Evolutionary conservation across 257 asterid species (phyloP).

Genomic region (Fraxinus excelsior): DNA sequence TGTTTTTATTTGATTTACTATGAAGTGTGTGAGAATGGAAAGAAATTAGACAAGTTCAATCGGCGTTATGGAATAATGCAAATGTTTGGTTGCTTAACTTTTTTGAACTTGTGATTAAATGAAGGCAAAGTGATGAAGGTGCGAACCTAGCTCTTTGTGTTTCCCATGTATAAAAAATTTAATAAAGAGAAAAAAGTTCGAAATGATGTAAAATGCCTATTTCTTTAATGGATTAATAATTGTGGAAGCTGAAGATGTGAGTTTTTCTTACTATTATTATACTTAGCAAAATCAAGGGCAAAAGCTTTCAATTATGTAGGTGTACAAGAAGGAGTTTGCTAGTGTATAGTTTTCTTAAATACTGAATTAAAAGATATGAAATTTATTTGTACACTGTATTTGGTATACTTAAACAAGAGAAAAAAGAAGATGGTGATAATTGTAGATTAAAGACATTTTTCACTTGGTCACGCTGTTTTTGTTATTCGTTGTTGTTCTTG

Average conservation of each 20-base stretch:
- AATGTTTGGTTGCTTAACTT: too few relatives aligned
- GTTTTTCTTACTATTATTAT: constrained; percentile 5
- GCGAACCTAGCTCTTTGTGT: too few relatives aligned
- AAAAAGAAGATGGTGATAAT: not conserved
- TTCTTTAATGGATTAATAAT: too few relatives aligned
- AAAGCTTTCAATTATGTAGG: not conserved
- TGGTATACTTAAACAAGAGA: not conserved
- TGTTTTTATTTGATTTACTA: not conserved
- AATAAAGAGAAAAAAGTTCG: too few relatives aligned
- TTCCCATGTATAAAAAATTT: too few relatives aligned
- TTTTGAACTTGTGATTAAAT: too few relatives aligned
- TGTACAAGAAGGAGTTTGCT: not conserved
- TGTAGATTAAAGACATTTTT: too few relatives aligned
- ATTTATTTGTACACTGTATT: not conserved
- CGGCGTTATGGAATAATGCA: too few relatives aligned
- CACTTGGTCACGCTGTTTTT: not conserved
- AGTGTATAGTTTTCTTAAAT: not conserved
- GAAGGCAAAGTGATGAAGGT: too few relatives aligned
- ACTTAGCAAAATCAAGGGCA: not conserved
- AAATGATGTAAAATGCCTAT: too few relatives aligned
- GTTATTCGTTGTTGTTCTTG: not conserved
- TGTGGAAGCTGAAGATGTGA: constrained; percentile 7
- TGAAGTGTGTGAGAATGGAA: too few relatives aligned
- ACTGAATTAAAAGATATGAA: not conserved
- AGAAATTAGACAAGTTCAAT: too few relatives aligned